Conservation (phyloP, 129 eudicot species). For the Artemisia annua region DNA sequence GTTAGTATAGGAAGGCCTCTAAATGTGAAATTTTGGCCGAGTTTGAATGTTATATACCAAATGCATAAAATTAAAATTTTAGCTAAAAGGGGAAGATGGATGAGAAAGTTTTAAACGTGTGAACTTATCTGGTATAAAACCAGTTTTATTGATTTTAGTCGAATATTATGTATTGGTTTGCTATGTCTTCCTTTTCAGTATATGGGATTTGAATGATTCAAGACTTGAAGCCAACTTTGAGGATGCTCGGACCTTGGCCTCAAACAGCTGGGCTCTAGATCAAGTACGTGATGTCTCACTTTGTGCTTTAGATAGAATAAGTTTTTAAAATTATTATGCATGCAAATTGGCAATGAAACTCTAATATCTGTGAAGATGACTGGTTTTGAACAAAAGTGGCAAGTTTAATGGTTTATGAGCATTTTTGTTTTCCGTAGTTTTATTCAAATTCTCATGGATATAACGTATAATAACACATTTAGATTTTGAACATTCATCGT, state of each 20-base stretch:
- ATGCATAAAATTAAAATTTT: no score
- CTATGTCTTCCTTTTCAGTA: slow-evolving; percentile 33
- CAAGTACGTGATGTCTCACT: slow-evolving; percentile 36
- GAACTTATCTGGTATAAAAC: not conserved
- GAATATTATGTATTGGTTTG: not conserved
- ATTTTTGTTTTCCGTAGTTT: no score
- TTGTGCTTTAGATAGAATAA: slow-evolving; percentile 6
- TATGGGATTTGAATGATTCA: slow-evolving; percentile 82
- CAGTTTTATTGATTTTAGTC: not conserved
- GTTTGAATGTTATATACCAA: no score
- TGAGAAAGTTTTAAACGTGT: no score
- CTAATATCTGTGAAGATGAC: not conserved
- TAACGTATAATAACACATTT: not conserved
- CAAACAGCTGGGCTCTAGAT: slow-evolving; percentile 72
- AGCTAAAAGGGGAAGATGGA: no score
- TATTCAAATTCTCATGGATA: not conserved
- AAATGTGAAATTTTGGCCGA: no score
- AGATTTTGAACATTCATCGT: not conserved
- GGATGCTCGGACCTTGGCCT: slow-evolving; percentile 81
- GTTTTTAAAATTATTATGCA: not conserved
- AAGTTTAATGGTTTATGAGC: not conserved
- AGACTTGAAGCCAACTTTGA: slow-evolving; percentile 64
- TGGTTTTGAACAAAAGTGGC: no score
- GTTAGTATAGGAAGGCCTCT: no score
- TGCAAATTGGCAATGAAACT: not conserved